Base-by-base conservation (phyloP, 2,329 filamentous ascomycete species). In the Paradendryphiella salina region DNA sequence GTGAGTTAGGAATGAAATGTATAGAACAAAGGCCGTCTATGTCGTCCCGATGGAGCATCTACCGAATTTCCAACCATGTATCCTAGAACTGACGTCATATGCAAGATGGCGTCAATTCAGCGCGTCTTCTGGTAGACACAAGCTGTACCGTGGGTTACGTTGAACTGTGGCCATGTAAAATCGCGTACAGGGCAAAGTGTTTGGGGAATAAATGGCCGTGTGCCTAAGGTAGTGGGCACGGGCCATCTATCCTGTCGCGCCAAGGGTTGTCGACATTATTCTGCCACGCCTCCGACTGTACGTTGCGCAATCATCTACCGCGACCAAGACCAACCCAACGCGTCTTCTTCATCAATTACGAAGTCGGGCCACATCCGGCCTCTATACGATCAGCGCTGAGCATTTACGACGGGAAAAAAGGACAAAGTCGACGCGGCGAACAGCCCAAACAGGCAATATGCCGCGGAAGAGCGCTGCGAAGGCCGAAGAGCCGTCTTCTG, bases 401-500 rank as follows among this genome's bases (percentile, higher is more conserved):
- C 38, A 21, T 38, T 26, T 34, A 34, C 17, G 10, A 29, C 21
- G 20, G 15, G 10, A 34, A 18, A 18, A 43, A 13, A 3, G 1
- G 3, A 48, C 46, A 50, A 50, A 61, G 47, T 41, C 58, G 23
- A 55, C 65, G 61, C 63, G 62, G 66, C 64, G 59, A 60, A 56
- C 47, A 60, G 69, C 66, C 66, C 65, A 64, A 50, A 64, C 58
- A 69, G 70, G 66, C 70, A 70, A 61, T 46, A 75, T 75, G 72
- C 69, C 72, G 63, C 71, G 70, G 53, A 72, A 67, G 59, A 67
- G 68, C 58, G 68, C 67, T 44, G 59, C 60, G 26, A 67, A 69
- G 43, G 69, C 35, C 3, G 33, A 71, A 21, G 68, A 60, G 23
- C 67, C 68, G 6, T 74, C 71, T 29, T 70, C 68, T 44, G 68